A percentile compares a stretch with the other conserved stretches of the same genome.
These are phyloP conservation scores for Calocybe gangraenosa DNA, from an alignment of 768 basidiomycete species.

Conservation along the genomic window DNA sequence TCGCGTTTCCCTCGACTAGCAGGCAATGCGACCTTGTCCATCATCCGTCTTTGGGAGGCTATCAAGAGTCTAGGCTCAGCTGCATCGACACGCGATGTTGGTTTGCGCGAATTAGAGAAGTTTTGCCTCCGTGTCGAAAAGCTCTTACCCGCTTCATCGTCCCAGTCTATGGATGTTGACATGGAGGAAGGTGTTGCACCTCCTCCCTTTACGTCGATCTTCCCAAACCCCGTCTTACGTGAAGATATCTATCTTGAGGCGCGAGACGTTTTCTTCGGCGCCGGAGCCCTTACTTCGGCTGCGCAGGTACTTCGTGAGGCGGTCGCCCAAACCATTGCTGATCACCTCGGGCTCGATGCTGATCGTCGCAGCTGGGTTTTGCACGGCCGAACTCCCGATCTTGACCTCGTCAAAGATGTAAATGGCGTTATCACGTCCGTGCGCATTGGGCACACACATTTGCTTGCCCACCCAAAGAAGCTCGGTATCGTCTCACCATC, in stretches of 20 bases:
- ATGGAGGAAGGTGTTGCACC: constrained; percentile 15
- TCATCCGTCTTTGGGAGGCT: constrained; percentile 69
- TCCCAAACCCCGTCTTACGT: constrained; percentile 70
- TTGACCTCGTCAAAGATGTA: constrained; percentile 63
- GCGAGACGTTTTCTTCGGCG: constrained; percentile 88
- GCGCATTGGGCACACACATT: constrained; percentile 57
- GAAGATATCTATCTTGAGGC: constrained; percentile 90
- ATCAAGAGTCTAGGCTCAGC: constrained; percentile 49
- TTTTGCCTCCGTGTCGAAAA: constrained; percentile 72
- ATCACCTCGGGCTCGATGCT: constrained; percentile 58
- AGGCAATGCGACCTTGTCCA: constrained; percentile 37
- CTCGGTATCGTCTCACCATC: constrained; percentile 26
- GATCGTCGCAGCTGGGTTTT: constrained; percentile 75
- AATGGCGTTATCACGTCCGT: constrained; percentile 59
- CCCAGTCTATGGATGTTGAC: constrained; percentile 39
- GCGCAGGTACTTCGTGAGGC: constrained; percentile 45
- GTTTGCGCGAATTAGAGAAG: constrained; percentile 78
- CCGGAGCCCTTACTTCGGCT: constrained; percentile 48
- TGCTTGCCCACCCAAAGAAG: constrained; percentile 42
- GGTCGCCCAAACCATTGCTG: constrained; percentile 52
- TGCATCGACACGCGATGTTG: constrained; percentile 56
- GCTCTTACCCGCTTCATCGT: constrained; percentile 45
- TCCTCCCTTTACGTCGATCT: constrained; percentile 37
- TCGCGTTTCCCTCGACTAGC: constrained; percentile 62
- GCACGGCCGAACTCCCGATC: constrained; percentile 57